Conservation (phyloP, 2,329 filamentous ascomycete species). For the Talaromyces sp. region DNA sequence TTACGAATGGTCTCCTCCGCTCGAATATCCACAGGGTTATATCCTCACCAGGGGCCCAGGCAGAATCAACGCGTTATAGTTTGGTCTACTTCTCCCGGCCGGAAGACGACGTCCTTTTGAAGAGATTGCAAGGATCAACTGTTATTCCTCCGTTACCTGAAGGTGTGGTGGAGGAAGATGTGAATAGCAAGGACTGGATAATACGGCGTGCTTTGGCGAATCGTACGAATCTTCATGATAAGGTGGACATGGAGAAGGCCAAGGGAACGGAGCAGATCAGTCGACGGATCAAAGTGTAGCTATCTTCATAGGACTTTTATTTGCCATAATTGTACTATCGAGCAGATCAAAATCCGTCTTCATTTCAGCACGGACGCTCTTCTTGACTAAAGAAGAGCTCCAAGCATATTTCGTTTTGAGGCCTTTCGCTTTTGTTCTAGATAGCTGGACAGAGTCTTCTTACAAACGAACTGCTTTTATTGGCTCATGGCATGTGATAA, state of each 20-base stretch:
- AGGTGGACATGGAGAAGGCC: conserved; percentile 32
- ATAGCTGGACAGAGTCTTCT: too few relatives aligned
- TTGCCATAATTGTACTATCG: neutral
- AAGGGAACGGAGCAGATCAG: conserved; percentile 35
- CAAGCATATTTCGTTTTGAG: neutral
- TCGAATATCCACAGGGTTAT: conserved; percentile 51
- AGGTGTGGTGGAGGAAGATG: conserved; percentile 32
- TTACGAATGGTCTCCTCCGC: conserved; percentile 40
- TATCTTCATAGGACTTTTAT: neutral
- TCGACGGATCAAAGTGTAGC: conserved; percentile 28
- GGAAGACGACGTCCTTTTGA: conserved; percentile 47
- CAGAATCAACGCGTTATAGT: conserved; percentile 46
- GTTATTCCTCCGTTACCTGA: conserved; percentile 32
- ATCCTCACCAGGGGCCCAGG: conserved; percentile 48
- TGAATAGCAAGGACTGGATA: conserved; percentile 44
- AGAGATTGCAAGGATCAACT: conserved; percentile 35
- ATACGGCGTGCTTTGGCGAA: conserved; percentile 38
- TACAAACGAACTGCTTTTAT: neutral
- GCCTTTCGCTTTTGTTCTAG: too few relatives aligned
- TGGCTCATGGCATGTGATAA: neutral
- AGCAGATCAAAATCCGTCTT: too few relatives aligned
- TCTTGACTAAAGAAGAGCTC: neutral
- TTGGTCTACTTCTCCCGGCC: conserved; percentile 55
- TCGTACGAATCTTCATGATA: conserved; percentile 27
- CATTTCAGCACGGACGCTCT: neutral